Base-by-base conservation (phyloP, 495 filamentous ascomycete species). In the Daldinia vernicosa region DNA sequence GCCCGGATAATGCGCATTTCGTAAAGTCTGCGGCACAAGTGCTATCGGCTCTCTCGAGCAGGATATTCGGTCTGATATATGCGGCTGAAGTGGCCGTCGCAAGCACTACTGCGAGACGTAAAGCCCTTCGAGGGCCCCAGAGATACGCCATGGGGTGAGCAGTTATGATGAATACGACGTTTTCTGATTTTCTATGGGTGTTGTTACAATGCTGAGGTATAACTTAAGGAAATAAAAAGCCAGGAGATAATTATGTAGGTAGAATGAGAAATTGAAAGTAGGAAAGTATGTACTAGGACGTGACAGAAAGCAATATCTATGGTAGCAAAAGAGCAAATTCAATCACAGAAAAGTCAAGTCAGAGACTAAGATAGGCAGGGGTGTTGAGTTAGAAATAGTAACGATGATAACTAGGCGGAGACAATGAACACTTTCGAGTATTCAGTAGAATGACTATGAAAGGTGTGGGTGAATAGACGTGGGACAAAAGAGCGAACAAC, bases 1-100 rank as follows among this genome's bases (percentile, higher is more conserved):
- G 82, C 8, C 81, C 82, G 6, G 80, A 54, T 24, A 80, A 75
- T 2, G 82, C 77, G 75, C 92, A 94, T 61, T 78, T 79, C 2
- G 68, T 47, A 53, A 77, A 83, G 51, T 74, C 45, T 19, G 71
- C 69, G 30, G 77, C 71, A 40, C 78, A 77, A 1, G 77, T 75
- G 26, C 71, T 70, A 8, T 79, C 65, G 0, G 65, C 79, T 50
- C 81, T 78, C 37, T 50, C 56, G 71, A 83, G 74, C 32, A 84
- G 35, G 12, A 71, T 28, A 66, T 63, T 69, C 15, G 75, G 57
- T 27, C 77, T 71, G 22, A 82, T 69, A 14, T 59, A 55, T 58
- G 75, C 45, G 39, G 78, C 75, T 19, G 77, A 78, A 1, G 76
- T 65, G 12, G 74, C 69, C 37, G 75, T 72, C 19, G 78, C 74